Percentiles rank a stretch among this genome's conserved stretches.
phyloP scores from a whole-genome alignment of 352 stramenopile species.

The Thalassiosira exigua region DNA sequence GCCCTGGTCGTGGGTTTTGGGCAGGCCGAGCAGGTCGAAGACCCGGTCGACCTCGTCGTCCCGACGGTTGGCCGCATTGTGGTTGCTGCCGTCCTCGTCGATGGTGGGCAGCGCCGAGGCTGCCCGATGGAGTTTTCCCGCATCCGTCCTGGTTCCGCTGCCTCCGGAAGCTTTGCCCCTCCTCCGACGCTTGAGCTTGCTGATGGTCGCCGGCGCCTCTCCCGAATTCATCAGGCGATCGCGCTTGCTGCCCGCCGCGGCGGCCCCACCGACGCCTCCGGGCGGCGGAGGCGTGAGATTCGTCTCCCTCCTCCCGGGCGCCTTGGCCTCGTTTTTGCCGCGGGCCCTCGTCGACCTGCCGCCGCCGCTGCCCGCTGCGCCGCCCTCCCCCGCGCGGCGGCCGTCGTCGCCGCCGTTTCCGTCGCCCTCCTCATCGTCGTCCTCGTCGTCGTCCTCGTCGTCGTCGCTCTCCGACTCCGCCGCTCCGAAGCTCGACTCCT shows the following conservation, averaged over 20 bases:
- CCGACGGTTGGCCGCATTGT: neutral
- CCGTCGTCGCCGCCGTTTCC: neutral
- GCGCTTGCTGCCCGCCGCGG: neutral
- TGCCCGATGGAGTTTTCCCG: too few relatives aligned
- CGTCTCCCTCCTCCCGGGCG: neutral
- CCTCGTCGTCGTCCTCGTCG: constrained; percentile 10
- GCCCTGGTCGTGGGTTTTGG: neutral
- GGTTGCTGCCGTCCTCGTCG: constrained; percentile 2
- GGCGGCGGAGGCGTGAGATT: neutral
- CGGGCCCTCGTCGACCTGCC: neutral
- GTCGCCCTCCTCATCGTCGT: neutral
- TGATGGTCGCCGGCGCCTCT: constrained; percentile 33
- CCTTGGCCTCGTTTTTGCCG: neutral
- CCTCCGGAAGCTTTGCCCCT: neutral
- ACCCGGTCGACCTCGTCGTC: constrained; percentile 10
- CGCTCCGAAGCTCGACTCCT: constrained; percentile 23
- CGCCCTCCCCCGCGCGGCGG: neutral
- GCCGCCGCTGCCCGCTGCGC: neutral
- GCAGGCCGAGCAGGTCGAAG: constrained; percentile 2
- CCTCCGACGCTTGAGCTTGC: constrained; percentile 32
- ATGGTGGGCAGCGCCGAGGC: neutral
- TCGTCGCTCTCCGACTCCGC: constrained; percentile 4
- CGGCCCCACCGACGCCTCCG: neutral
- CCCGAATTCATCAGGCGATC: constrained; percentile 17
- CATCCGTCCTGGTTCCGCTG: neutral